Percentiles rank a stretch among this genome's conserved stretches.
Conservation (phyloP, 306 rosid species). For the Castanospermum australe region DNA sequence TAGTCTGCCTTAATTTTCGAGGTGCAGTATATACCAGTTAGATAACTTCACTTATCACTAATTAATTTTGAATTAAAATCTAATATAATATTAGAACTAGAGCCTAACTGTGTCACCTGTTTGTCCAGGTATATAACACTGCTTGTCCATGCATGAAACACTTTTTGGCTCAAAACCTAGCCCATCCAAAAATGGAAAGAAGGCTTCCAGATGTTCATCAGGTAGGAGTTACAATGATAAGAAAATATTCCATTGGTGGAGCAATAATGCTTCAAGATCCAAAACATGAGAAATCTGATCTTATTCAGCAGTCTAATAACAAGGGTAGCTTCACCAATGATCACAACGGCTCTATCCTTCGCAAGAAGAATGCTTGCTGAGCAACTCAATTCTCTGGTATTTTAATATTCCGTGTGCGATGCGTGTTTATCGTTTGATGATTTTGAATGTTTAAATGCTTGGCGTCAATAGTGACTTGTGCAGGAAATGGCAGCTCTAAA, state of each 20-base stretch:
- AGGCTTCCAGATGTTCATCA: constrained; percentile 37
- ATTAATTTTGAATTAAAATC: no score
- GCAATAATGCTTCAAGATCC: constrained; percentile 52
- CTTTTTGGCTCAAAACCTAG: constrained; percentile 26
- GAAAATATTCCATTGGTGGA: constrained; percentile 56
- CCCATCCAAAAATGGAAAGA: neutral
- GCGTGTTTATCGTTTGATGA: neutral
- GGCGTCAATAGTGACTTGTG: neutral
- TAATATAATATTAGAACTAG: no score
- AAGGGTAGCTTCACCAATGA: constrained; percentile 31
- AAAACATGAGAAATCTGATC: constrained; percentile 45
- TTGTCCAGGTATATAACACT: no score
- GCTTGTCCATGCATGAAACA: constrained; percentile 67
- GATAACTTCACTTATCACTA: no score
- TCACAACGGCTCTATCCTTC: constrained; percentile 35
- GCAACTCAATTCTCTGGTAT: constrained; percentile 41
- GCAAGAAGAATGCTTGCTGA: constrained; percentile 30
- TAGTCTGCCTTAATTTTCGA: no score
- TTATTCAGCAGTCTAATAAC: constrained; percentile 40
- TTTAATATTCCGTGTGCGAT: neutral
- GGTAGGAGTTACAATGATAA: constrained; percentile 38
- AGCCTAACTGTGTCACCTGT: no score
- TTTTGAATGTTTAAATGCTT: neutral
- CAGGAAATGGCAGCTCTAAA: constrained; percentile 35
- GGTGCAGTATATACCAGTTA: no score